Evolutionary conservation across 2,329 filamentous ascomycete species (phyloP).

Genomic region (Setomelanomma holmii): DNA sequence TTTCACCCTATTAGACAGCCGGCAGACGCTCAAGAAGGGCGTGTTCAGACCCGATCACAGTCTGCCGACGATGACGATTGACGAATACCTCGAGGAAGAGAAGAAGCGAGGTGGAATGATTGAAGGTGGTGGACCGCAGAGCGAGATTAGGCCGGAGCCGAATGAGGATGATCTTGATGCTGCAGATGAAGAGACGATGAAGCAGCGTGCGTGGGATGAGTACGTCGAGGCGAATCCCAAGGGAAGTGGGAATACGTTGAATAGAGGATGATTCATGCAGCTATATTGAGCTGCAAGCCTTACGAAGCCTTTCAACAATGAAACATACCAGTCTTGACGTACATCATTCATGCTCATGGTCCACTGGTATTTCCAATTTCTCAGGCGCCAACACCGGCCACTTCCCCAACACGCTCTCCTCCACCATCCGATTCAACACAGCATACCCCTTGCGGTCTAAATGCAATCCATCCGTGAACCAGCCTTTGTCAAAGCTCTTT

Average conservation of each 20-base stretch:
- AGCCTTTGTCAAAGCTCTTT: constrained; percentile 40
- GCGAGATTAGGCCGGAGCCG: constrained; percentile 70
- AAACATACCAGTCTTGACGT: too few relatives aligned
- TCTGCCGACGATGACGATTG: constrained; percentile 95
- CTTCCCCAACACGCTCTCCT: constrained; percentile 26
- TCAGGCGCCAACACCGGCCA: constrained; percentile 44
- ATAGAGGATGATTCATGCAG: constrained; percentile 72
- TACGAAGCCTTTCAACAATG: neutral
- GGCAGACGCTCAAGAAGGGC: constrained; percentile 76
- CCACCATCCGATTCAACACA: constrained; percentile 32
- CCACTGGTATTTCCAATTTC: constrained; percentile 5
- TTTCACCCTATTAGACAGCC: constrained; percentile 82
- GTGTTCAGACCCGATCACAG: constrained; percentile 94
- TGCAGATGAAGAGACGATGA: constrained; percentile 88
- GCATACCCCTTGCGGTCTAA: constrained; percentile 41
- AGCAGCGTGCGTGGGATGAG: constrained; percentile 94
- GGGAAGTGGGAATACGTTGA: constrained; percentile 82
- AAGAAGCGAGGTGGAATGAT: constrained; percentile 83
- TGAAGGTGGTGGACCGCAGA: constrained; percentile 84
- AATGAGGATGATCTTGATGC: constrained; percentile 93
- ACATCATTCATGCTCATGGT: too few relatives aligned
- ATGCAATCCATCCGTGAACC: constrained; percentile 51
- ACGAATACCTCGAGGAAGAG: constrained; percentile 97
- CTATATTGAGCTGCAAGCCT: neutral
- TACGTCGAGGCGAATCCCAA: constrained; percentile 88